These are phyloP conservation scores for Fraxinus albicans DNA, from an alignment of 305 asterid genomes.

Conservation along the genomic window DNA sequence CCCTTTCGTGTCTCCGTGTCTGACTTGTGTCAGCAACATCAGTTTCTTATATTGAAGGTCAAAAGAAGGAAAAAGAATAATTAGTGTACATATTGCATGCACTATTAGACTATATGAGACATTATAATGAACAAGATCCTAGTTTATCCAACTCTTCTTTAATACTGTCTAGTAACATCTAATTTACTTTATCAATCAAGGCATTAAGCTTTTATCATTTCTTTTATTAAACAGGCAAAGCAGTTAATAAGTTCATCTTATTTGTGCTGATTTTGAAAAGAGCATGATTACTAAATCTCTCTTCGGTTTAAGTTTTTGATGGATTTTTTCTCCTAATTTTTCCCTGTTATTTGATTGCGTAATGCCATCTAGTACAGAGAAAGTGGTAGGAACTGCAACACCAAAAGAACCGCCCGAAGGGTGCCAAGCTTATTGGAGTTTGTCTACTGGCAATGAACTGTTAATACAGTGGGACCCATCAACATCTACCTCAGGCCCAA, in stretches of 20 bases:
- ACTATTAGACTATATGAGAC: neutral
- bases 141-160: neutral
- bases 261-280: neutral
- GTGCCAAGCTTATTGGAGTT: conserved; percentile 73
- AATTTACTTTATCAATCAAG: neutral
- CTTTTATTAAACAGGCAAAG: neutral
- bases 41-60: neutral
- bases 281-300: neutral
- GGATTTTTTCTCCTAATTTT: conserved; percentile 24
- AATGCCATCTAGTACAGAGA: conserved; percentile 77
- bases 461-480: conserved; percentile 47
- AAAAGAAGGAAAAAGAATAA: neutral
- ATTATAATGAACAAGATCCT: neutral
- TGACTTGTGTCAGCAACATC: neutral
- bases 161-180: neutral
- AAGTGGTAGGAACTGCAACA: conserved; percentile 81
- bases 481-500: conserved; percentile 37
- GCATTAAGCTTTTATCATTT: neutral
- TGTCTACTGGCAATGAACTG: conserved; percentile 66
- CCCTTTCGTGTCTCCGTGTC: neutral
- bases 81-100: neutral
- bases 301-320: conserved; percentile 1
- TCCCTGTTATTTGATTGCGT: conserved; percentile 21
- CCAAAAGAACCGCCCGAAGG: conserved; percentile 76
- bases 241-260: neutral